Evolutionary conservation across 805 yeast species (phyloP).

Genomic region (Candida boleticola): DNA sequence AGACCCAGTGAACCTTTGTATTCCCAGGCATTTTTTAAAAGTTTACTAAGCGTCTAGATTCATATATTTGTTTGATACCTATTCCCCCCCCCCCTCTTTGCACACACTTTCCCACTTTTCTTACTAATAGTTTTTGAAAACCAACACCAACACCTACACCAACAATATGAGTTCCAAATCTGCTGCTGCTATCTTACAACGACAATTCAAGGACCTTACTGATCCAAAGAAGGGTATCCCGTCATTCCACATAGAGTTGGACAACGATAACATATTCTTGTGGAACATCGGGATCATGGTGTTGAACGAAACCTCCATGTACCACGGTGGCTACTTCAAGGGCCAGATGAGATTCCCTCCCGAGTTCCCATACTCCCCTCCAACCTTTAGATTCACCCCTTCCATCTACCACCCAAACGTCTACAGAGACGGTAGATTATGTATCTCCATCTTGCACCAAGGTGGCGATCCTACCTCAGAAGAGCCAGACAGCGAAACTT

Average conservation of each 20-base stretch:
- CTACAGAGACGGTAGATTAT: slow-evolving; percentile 87
- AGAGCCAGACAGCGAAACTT: slow-evolving; percentile 90
- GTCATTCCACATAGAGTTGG: slow-evolving; percentile 62
- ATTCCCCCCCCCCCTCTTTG: background rate
- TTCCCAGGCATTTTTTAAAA: too few relatives aligned
- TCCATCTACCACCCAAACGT: slow-evolving; percentile 95
- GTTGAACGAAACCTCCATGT: slow-evolving; percentile 80
- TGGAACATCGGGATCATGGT: slow-evolving; percentile 94
- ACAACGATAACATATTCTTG: slow-evolving; percentile 53
- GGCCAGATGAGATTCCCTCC: slow-evolving; percentile 92
- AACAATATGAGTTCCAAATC: slow-evolving; percentile 45
- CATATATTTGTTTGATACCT: too few relatives aligned
- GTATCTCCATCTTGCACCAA: slow-evolving; percentile 89
- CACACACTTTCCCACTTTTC: background rate
- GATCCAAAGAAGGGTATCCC: slow-evolving; percentile 78
- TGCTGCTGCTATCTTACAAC: slow-evolving; percentile 83
- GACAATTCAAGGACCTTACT: slow-evolving; percentile 90
- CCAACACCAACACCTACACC: background rate
- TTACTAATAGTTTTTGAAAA: background rate
- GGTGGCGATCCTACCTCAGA: slow-evolving; percentile 89
- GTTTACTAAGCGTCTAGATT: too few relatives aligned
- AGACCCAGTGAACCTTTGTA: too few relatives aligned
- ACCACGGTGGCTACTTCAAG: slow-evolving; percentile 91
- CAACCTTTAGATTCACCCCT: slow-evolving; percentile 88
- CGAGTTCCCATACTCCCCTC: slow-evolving; percentile 92